Percentiles rank a stretch among this genome's conserved stretches.
phyloP scores from a whole-genome alignment of 768 basidiomycete genomes.

The Suillus spraguei region DNA sequence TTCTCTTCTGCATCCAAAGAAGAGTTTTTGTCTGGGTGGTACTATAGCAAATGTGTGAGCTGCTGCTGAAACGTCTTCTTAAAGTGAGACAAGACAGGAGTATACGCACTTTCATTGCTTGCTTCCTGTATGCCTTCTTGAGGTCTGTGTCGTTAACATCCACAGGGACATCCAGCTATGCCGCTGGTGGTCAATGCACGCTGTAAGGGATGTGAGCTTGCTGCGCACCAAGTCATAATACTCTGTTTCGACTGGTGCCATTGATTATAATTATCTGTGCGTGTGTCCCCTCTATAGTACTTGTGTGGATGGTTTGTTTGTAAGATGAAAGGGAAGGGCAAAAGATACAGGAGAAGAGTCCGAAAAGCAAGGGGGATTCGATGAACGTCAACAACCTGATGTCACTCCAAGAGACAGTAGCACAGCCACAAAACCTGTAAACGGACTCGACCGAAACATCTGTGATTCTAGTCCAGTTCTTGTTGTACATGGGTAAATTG shows the following conservation, averaged over 20 bases:
- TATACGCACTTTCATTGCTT: slow-evolving; percentile 82
- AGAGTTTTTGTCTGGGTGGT: slow-evolving; percentile 94
- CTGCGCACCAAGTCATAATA: slow-evolving; percentile 81
- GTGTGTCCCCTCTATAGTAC: slow-evolving; percentile 11
- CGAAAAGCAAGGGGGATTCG: slow-evolving; percentile 1
- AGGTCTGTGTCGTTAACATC: slow-evolving; percentile 80
- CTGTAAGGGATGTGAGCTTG: slow-evolving; percentile 8
- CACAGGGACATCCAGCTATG: slow-evolving; percentile 67
- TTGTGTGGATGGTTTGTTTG: slow-evolving; percentile 10
- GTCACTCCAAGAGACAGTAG: not conserved
- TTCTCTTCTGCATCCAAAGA: slow-evolving; percentile 92
- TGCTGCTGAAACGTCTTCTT: not conserved
- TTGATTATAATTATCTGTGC: slow-evolving; percentile 27
- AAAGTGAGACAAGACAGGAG: not conserved
- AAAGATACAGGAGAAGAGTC: slow-evolving; percentile 13
- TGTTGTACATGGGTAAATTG: not conserved
- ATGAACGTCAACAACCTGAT: slow-evolving; percentile 6
- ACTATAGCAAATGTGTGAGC: slow-evolving; percentile 44
- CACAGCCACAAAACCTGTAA: slow-evolving; percentile 7
- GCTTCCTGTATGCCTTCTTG: slow-evolving; percentile 95
- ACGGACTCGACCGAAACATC: not conserved
- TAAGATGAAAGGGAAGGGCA: slow-evolving; percentile 10
- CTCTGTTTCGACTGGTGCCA: slow-evolving; percentile 90
- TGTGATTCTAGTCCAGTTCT: not conserved
- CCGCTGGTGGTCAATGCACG: not conserved